A percentile compares a stretch with the other conserved stretches of the same genome.
phyloP scores from a whole-genome alignment of 2,329 filamentous ascomycete species.

The Dactylonectria macrodidyma region DNA sequence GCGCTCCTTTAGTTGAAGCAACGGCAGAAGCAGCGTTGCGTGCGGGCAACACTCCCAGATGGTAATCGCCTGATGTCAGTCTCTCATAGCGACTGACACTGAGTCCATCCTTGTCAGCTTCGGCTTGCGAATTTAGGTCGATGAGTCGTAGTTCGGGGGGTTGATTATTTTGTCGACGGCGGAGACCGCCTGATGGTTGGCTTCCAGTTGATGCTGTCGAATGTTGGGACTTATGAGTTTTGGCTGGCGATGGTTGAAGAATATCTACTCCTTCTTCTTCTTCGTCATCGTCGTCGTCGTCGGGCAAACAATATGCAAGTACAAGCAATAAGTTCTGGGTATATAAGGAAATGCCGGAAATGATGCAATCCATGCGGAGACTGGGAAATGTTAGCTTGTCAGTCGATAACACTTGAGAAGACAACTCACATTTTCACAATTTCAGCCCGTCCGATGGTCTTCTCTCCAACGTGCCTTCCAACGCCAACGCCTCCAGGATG shows the following conservation, averaged over 20 bases:
- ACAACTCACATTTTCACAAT: constrained; percentile 89
- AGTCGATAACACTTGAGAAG: constrained; percentile 69
- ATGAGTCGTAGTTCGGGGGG: constrained; percentile 93
- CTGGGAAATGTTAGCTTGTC: constrained; percentile 70
- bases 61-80: constrained; percentile 91
- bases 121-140: constrained; percentile 87
- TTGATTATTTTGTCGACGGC: constrained; percentile 82
- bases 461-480: constrained; percentile 78
- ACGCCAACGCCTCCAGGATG: constrained; percentile 79
- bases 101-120: constrained; percentile 89
- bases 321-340: constrained; percentile 92
- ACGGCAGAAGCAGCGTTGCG: constrained; percentile 75
- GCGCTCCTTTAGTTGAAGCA: constrained; percentile 77
- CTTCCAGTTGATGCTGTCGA: constrained; percentile 67
- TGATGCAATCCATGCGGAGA: constrained; percentile 96
- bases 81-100: constrained; percentile 89
- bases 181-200: constrained; percentile 76
- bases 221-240: constrained; percentile 58
- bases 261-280: constrained; percentile 67
- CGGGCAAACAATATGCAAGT: constrained; percentile 88
- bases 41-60: constrained; percentile 86
- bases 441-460: constrained; percentile 84
- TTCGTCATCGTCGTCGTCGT: constrained; percentile 77
- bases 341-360: constrained; percentile 97
- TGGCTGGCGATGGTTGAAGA: constrained; percentile 43